Conservation (phyloP, 179 eudicot species). For the Beta corolliflora region DNA sequence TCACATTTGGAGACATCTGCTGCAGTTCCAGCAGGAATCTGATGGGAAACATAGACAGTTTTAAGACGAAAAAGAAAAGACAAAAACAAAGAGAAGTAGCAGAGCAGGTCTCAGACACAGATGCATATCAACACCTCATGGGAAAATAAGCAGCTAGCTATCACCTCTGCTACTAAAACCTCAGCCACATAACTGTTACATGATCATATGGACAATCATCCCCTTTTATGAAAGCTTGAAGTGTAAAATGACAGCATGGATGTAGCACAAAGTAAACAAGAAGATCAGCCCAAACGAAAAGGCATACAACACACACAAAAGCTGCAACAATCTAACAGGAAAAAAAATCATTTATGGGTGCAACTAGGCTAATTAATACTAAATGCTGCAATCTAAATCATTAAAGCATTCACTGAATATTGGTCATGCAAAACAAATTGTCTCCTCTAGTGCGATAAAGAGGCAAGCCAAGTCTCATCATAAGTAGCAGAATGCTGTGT, state of each 20-base stretch:
- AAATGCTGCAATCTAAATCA: too few relatives aligned
- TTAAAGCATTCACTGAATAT: too few relatives aligned
- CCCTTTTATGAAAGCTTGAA: slow-evolving; percentile 90
- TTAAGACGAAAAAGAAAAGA: not conserved
- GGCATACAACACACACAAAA: not conserved
- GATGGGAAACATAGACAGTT: slow-evolving; percentile 6
- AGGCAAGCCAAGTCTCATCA: too few relatives aligned
- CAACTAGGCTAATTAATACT: too few relatives aligned
- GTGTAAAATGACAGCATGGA: slow-evolving; percentile 91
- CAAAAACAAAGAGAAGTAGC: too few relatives aligned
- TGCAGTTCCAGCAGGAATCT: slow-evolving; percentile 26
- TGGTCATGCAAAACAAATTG: too few relatives aligned
- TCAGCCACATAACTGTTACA: slow-evolving; percentile 52
- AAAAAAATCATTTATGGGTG: too few relatives aligned
- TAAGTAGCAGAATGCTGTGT: too few relatives aligned
- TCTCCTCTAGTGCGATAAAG: too few relatives aligned
- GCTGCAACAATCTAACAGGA: too few relatives aligned
- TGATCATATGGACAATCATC: slow-evolving; percentile 90
- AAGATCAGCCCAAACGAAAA: slow-evolving; percentile 11
- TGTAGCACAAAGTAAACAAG: slow-evolving; percentile 39
- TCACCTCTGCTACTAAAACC: slow-evolving; percentile 81
- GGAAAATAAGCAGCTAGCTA: slow-evolving; percentile 70
- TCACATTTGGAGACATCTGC: slow-evolving; percentile 20
- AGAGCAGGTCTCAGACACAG: too few relatives aligned
- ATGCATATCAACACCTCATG: slow-evolving; percentile 58